Conservation (phyloP, 495 filamentous ascomycete species). For the Penicillium dipodomyicola region DNA sequence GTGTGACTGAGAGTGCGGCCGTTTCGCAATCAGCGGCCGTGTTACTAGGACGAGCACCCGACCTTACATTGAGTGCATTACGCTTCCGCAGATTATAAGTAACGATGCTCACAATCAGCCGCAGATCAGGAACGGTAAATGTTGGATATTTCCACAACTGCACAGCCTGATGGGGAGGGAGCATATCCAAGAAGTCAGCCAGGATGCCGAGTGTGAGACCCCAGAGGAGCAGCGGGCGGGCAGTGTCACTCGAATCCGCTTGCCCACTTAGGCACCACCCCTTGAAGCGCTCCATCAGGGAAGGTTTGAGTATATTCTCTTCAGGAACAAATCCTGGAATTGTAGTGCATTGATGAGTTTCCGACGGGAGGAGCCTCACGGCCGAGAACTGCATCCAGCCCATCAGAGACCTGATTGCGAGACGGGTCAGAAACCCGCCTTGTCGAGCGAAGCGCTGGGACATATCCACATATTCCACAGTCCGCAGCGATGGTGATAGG, state of each 20-base stretch:
- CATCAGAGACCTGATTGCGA: conserved; percentile 54
- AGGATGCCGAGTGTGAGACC: conserved; percentile 71
- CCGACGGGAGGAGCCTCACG: conserved; percentile 60
- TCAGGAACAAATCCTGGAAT: conserved; percentile 46
- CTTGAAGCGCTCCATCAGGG: conserved; percentile 29
- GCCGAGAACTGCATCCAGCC: conserved; percentile 74
- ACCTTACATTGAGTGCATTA: conserved; percentile 47
- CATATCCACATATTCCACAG: conserved; percentile 63
- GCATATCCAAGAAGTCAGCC: conserved; percentile 68
- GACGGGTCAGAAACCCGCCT: conserved; percentile 48
- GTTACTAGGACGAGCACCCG: conserved; percentile 36
- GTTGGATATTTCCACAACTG: conserved; percentile 70
- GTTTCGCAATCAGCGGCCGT: conserved; percentile 46
- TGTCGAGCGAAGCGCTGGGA: conserved; percentile 58
- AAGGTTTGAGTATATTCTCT: conserved; percentile 6
- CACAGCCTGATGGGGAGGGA: conserved; percentile 62
- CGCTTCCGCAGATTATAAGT: conserved; percentile 59
- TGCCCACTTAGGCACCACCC: conserved; percentile 36
- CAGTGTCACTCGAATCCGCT: conserved; percentile 28
- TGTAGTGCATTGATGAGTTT: conserved; percentile 56
- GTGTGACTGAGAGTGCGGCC: conserved; percentile 39
- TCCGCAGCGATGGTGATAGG: conserved; percentile 59
- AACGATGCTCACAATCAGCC: conserved; percentile 57
- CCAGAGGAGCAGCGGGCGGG: conserved; percentile 65
- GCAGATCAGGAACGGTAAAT: conserved; percentile 65